Conservation (phyloP, 2,329 filamentous ascomycete species). For the Fusarium udum region DNA sequence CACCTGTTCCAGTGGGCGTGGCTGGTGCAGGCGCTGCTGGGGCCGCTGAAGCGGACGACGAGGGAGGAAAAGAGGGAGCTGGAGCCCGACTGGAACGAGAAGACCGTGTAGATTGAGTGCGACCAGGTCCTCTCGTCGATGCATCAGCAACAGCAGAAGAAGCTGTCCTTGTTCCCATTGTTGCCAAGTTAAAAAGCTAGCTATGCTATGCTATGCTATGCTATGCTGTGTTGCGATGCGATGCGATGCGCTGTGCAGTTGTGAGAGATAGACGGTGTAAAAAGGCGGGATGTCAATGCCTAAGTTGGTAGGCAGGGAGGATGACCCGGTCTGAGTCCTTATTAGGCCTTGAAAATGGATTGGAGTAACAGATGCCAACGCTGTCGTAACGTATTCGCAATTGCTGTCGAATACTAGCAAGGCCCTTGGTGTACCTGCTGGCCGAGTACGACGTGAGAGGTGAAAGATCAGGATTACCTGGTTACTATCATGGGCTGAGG, state of each 20-base stretch:
- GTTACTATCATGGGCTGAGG: slow-evolving; percentile 4
- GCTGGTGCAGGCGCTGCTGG: slow-evolving; percentile 34
- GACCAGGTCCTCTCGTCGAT: slow-evolving; percentile 45
- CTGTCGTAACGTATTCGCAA: slow-evolving; percentile 16
- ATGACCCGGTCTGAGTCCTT: slow-evolving; percentile 2
- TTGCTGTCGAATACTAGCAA: not conserved
- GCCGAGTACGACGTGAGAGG: slow-evolving; percentile 6
- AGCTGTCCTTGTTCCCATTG: slow-evolving; percentile 42
- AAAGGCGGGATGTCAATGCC: slow-evolving; percentile 25
- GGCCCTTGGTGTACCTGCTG: slow-evolving; percentile 13
- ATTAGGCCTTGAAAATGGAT: slow-evolving; percentile 9
- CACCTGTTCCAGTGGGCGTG: slow-evolving; percentile 37
- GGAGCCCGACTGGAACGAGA: slow-evolving; percentile 41
- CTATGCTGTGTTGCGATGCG: no score
- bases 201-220: slow-evolving; percentile 15
- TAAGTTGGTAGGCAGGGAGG: slow-evolving; percentile 15
- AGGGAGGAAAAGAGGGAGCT: slow-evolving; percentile 32
- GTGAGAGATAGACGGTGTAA: slow-evolving; percentile 25
- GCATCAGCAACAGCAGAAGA: slow-evolving; percentile 35
- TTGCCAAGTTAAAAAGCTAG: not conserved
- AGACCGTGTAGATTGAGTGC: slow-evolving; percentile 49
- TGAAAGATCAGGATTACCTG: slow-evolving; percentile 13
- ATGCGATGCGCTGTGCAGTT: not conserved
- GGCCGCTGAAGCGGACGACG: slow-evolving; percentile 29
- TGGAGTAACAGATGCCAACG: slow-evolving; percentile 18